A percentile compares a stretch with the other conserved stretches of the same genome.
phyloP scores from a whole-genome alignment of 1,284 basidiomycete genomes.

The Puccinia triticina region DNA sequence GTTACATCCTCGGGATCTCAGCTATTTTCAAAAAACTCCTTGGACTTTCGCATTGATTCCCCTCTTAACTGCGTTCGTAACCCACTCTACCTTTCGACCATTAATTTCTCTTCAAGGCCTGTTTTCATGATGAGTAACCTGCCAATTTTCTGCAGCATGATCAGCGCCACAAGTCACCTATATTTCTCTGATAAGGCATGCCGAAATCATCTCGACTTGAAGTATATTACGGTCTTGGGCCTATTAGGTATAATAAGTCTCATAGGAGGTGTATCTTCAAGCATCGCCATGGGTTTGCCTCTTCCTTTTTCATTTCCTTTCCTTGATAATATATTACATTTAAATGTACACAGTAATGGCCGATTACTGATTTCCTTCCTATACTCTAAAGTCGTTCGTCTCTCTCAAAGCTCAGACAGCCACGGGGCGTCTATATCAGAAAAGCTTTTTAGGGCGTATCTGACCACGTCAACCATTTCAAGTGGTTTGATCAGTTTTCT shows the following conservation, averaged over 20 bases:
- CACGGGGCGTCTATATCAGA: not conserved
- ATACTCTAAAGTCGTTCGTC: constrained; percentile 5
- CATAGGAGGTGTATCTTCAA: constrained; percentile 6
- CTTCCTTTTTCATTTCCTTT: not conserved
- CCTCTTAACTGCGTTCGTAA: constrained; percentile 11
- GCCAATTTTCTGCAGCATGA: not conserved
- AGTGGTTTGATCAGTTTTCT: constrained; percentile 14
- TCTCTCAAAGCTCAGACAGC: not conserved
- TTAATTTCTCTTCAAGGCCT: not conserved
- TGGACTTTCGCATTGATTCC: constrained; percentile 33
- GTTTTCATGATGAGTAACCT: not conserved
- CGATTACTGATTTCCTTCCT: not conserved
- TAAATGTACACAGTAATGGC: not conserved
- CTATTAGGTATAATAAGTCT: not conserved
- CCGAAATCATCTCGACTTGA: constrained; percentile 3
- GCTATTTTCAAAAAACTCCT: constrained; percentile 30
- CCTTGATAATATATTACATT: too few species aligned
- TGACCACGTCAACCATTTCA: constrained; percentile 5
- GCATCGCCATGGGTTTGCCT: constrained; percentile 22
- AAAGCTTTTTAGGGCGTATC: constrained; percentile 17
- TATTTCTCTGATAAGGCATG: constrained; percentile 27
- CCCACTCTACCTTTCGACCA: not conserved
- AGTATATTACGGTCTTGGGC: constrained; percentile 6
- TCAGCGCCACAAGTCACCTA: constrained; percentile 8
- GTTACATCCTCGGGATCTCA: constrained; percentile 12